Conservation (phyloP, 1,284 basidiomycete genomes). For the Sporisorium scitamineum region DNA sequence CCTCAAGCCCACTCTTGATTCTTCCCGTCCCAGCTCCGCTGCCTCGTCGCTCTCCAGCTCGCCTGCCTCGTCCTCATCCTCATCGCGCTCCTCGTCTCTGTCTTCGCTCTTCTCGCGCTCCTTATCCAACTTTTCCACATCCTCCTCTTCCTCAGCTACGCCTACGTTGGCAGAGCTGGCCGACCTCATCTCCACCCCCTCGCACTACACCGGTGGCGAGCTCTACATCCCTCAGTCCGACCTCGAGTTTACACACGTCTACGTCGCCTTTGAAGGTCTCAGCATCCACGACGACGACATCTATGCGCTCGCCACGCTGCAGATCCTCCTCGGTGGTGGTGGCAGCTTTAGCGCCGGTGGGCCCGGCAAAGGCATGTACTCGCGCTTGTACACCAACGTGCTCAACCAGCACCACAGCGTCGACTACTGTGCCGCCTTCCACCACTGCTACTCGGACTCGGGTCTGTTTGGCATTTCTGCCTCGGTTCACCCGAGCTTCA, state of each 20-base stretch:
- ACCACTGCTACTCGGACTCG: constrained; percentile 95
- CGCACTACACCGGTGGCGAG: constrained; percentile 86
- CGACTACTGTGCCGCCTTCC: constrained; percentile 97
- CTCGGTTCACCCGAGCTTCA: constrained; percentile 80
- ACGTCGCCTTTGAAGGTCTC: constrained; percentile 91
- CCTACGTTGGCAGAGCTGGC: constrained; percentile 38
- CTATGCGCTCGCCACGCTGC: constrained; percentile 92
- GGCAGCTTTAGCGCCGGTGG: constrained; percentile 95
- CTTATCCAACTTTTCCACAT: constrained; percentile 57
- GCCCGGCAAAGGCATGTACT: constrained; percentile 99
- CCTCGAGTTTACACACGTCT: constrained; percentile 90
- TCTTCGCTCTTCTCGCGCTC: constrained; percentile 73
- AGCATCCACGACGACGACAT: constrained; percentile 94
- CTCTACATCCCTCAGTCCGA: constrained; percentile 76
- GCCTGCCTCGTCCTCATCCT: constrained; percentile 40
- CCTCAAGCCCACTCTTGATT: constrained; percentile 55
- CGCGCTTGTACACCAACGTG: constrained; percentile 95
- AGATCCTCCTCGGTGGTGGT: constrained; percentile 93
- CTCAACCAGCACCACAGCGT: constrained; percentile 93
- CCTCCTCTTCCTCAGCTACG: constrained; percentile 53
- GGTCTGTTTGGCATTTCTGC: constrained; percentile 94
- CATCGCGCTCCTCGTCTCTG: constrained; percentile 71
- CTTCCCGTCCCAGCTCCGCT: constrained; percentile 16
- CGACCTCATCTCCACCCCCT: constrained; percentile 69
- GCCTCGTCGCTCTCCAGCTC: constrained; percentile 31